These are phyloP conservation scores for Circinella umbellata DNA, from an alignment of 371 early-diverging fungal genomes.

Conservation along the genomic window DNA sequence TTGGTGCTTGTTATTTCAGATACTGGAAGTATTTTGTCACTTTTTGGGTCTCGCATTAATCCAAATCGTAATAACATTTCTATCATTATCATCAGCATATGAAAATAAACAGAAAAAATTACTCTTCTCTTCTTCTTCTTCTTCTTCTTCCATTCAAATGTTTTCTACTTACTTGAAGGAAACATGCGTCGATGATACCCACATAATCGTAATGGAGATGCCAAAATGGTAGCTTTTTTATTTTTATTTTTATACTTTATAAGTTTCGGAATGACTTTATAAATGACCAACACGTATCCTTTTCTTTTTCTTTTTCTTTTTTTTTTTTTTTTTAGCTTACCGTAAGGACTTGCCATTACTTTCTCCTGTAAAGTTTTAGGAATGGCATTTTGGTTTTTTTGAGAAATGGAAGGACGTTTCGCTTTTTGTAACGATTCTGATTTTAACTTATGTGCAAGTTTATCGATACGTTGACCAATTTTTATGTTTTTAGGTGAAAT, in stretches of 20 bases:
- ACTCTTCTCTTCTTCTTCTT: too few species aligned
- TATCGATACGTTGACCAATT: not conserved
- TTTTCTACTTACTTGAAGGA: not conserved
- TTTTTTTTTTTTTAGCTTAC: not conserved
- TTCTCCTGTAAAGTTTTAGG: not conserved
- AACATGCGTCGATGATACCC: not conserved
- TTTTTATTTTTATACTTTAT: not conserved
- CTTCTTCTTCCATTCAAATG: too few species aligned
- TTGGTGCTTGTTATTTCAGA: not conserved
- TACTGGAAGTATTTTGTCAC: not conserved
- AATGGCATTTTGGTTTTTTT: too few species aligned
- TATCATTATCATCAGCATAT: not conserved
- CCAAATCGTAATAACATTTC: slow-evolving; percentile 8
- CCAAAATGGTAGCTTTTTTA: not conserved
- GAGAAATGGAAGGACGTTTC: not conserved
- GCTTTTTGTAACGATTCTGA: not conserved
- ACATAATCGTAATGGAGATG: slow-evolving; percentile 1
- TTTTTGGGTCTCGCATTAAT: not conserved
- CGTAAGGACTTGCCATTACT: not conserved
- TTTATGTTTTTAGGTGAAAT: not conserved
- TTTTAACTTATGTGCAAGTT: not conserved
- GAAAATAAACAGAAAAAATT: too few species aligned
- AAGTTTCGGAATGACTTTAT: too few species aligned
- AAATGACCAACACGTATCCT: not conserved
- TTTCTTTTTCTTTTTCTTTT: not conserved